Evolutionary conservation across 345 rosid species (phyloP), one percentile per base, ranked within the genome.

Genomic region (Lenwebbia sp.): DNA sequence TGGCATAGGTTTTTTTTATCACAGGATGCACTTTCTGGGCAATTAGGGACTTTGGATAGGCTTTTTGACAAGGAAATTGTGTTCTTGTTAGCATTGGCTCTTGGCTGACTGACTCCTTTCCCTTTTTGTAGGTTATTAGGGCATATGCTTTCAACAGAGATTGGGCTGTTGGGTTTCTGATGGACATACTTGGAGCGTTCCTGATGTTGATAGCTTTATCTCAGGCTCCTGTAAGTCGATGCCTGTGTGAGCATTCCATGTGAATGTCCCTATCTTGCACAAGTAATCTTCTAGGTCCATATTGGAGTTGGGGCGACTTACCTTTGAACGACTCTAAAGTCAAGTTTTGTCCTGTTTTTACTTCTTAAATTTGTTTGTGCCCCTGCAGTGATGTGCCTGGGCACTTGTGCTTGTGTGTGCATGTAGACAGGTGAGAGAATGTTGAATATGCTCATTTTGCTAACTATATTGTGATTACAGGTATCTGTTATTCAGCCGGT

Each of bases 401-500:
- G 25, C 4, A 33, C 78, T 70, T 2, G 25, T 33, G 78, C 78
- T 40, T 70, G 41, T 70, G 78, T 70, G 78, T 70, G 47, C 78
- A 70, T 33, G 78, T 70, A 17, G 25, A 33, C 47, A 70, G 6
- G 13, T 19, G 78, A 33, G 44, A 70, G 47, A 70, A 33, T 70
- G 60, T 17, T 30, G 84, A 83, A 83, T 52, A 21, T 52, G 58
- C 60, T 19, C n/a, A 25, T 83, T 83, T 83, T 62, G 83, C 84
- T 75, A 47, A 76, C 85, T 60, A 30, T 84, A 82, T 40, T 88
- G 23, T 89, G 55, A 83, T 86, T 70, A 82, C 90, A 97, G 99
- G 98, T 97, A 51, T 97, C 99, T 78, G 95, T 96, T 83, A 96
- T 97, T 87, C 99, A 97, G 85, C 99, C 99, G 30, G 99, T 97